These are phyloP conservation scores for Rhizophagus sp. DNA, from an alignment of 192 early-diverging fungal genomes.

Conservation along the genomic window DNA sequence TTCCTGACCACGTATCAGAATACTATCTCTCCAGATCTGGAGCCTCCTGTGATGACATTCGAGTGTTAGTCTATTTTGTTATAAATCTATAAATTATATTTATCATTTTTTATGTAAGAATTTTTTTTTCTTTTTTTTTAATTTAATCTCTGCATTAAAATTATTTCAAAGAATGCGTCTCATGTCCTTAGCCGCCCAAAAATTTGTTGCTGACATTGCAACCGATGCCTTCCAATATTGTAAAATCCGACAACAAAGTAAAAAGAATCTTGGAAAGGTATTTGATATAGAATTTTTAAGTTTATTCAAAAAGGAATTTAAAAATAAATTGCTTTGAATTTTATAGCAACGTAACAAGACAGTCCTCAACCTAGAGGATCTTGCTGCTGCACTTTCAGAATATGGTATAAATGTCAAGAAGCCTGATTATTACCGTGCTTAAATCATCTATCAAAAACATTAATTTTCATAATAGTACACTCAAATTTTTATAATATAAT, in stretches of 20 bases:
- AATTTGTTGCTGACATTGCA: constrained; percentile 84
- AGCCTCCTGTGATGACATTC: constrained; percentile 77
- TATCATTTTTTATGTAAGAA: background rate
- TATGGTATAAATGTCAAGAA: constrained; percentile 96
- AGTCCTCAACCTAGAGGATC: constrained; percentile 91
- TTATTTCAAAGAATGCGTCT: constrained; percentile 64
- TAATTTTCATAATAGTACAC: too few species aligned
- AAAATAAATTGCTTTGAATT: background rate
- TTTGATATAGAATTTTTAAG: background rate
- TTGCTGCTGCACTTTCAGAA: constrained; percentile 83
- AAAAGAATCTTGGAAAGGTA: constrained; percentile 48
- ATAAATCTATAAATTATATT: background rate
- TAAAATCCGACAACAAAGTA: constrained; percentile 73
- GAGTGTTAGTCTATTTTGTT: constrained; percentile 56
- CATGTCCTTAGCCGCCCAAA: constrained; percentile 81
- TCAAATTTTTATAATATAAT: too few species aligned
- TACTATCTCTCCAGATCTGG: constrained; percentile 81
- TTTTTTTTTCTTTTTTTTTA: background rate
- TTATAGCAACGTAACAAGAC: constrained; percentile 74
- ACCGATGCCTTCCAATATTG: constrained; percentile 83
- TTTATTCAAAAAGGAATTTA: background rate
- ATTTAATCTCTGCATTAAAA: background rate
- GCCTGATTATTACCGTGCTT: constrained; percentile 77
- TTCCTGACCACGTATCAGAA: constrained; percentile 92
- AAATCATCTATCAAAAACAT: background rate